Base-by-base conservation (phyloP, 441 rosid genomes). In the Pelargonium cotyledonis region DNA sequence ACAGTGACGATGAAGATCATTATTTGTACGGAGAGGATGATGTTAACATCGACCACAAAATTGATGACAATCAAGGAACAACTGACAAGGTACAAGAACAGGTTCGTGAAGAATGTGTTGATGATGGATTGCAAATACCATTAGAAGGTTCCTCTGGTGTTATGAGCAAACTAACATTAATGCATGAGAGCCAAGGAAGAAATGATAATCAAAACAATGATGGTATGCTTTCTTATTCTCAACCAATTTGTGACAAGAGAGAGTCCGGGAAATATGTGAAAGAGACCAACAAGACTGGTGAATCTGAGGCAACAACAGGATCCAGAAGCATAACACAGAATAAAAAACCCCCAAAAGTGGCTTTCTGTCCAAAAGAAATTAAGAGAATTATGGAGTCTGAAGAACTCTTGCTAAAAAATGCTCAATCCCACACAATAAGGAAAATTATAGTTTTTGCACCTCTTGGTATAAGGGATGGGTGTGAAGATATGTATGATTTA, bases 341-440 rank as follows among this genome's bases (percentile, higher is more conserved):
- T 38, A 79, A 74, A 69, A 84, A 73, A 43, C 83, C 84, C 18
- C 70, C 73, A 1, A 84, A 86, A 74, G 67, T 82, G 38, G 86
- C 90, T 66, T 83, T 86, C 72, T 84, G 90, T 75, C 88, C 90
- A 0, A 84, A 77, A 73, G 88, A 86, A 83, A 81, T 80, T 8
- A 77, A 70, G 75, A 75, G 70, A 73, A 81, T 86, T 1, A 74
- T 84, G 2, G 85, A 79, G 16, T 70, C 80, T 4, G 82, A 77
- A 65, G 64, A 41, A 16, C 81, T 83, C 26, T 40, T 10, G 43
- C 23, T 21, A 63, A 84, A 79, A 73, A 84, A 83, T 70, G 85
- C 87, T 55, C 87, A 83, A 71, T 81, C 85, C 58, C 88, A 84
- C 75, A 83, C 90, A 65, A 80, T 79, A 57, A 79, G 91, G 72